These are phyloP conservation scores for Chlamydomonas sp. DNA, from an alignment of 139 green algal species.

Conservation along the genomic window DNA sequence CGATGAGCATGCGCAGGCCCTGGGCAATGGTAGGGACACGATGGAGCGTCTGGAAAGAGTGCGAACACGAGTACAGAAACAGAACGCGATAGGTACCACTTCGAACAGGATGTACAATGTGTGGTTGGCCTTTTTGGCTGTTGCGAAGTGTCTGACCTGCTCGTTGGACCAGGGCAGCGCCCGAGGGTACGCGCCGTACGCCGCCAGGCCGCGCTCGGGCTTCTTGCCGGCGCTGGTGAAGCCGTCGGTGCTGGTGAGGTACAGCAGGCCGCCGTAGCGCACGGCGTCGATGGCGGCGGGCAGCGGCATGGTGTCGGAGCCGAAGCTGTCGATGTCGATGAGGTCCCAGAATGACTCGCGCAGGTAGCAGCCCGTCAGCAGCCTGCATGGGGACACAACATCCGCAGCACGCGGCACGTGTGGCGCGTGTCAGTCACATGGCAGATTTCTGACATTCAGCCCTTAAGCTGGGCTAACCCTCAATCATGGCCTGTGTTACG, in stretches of 20 bases:
- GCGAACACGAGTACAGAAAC: neutral
- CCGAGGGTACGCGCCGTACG: conserved; percentile 61
- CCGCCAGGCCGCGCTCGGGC: conserved; percentile 50
- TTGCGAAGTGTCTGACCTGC: conserved; percentile 27
- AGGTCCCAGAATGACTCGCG: conserved; percentile 74
- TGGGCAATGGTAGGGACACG: neutral
- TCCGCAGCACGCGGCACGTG: neutral
- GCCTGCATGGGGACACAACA: conserved; percentile 5
- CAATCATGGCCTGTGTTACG: too few relatives aligned
- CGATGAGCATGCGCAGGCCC: conserved; percentile 70
- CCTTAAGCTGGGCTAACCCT: too few relatives aligned
- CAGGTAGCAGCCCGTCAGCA: conserved; percentile 62
- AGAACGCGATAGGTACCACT: neutral
- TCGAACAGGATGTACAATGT: neutral
- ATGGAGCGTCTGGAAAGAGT: neutral
- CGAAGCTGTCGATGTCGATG: conserved; percentile 75
- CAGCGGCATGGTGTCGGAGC: conserved; percentile 54
- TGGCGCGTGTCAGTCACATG: neutral
- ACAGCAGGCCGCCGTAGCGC: conserved; percentile 67
- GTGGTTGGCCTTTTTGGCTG: neutral
- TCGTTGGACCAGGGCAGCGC: conserved; percentile 60
- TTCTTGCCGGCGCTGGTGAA: conserved; percentile 54
- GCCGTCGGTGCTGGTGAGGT: conserved; percentile 79
- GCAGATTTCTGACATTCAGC: neutral
- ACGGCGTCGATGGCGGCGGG: conserved; percentile 55